These are phyloP conservation scores for Globisporangium nagaii DNA, from an alignment of 352 stramenopile genomes.

Conservation along the genomic window DNA sequence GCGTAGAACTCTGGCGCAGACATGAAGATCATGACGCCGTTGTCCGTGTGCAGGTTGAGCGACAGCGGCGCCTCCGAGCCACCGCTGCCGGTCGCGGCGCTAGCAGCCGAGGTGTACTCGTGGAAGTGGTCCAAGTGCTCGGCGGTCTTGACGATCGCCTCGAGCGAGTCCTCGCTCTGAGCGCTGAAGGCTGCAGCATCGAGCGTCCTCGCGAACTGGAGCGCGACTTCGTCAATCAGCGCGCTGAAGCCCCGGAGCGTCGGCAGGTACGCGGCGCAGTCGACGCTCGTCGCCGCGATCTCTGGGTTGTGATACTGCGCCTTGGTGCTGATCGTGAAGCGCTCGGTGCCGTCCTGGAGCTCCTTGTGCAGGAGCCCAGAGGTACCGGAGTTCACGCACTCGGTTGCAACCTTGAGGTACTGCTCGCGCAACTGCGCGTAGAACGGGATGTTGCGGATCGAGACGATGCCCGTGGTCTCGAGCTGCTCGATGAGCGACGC, in stretches of 20 bases:
- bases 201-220: neutral
- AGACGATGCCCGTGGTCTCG: conserved; percentile 12
- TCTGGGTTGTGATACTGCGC: conserved; percentile 9
- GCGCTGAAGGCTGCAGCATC: neutral
- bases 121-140: conserved; percentile 20
- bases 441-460: conserved; percentile 14
- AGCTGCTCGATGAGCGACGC: conserved; percentile 9
- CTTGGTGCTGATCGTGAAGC: conserved; percentile 22
- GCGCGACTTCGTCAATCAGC: neutral
- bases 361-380: conserved; percentile 9
- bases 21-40: conserved; percentile 19
- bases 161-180: conserved; percentile 3
- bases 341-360: conserved; percentile 15
- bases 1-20: conserved; percentile 15
- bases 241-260: neutral
- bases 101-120: conserved; percentile 9
- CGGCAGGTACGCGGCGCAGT: conserved; percentile 9
- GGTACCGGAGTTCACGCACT: conserved; percentile 3
- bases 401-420: conserved; percentile 10
- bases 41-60: conserved; percentile 20
- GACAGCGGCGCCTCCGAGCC: conserved; percentile 5
- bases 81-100: neutral
- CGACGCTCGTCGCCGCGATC: conserved; percentile 1
- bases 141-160: conserved; percentile 5
- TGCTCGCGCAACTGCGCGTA: conserved; percentile 9